Conservation (phyloP, 2,329 filamentous ascomycete species). For the Lasiodiplodia sp. region DNA sequence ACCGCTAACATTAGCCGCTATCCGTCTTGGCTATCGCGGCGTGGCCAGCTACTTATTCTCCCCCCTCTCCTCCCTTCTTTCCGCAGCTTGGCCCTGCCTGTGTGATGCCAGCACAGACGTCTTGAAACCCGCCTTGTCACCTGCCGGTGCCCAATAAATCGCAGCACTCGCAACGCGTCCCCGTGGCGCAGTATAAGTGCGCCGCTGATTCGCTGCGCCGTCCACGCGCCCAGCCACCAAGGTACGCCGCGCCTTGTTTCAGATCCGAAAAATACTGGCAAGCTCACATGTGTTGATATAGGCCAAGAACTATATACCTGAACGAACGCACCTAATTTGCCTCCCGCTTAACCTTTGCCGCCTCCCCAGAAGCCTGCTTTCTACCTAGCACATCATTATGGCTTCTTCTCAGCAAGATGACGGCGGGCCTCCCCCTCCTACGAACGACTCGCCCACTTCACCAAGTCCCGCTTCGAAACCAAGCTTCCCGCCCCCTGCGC, state of each 20-base stretch:
- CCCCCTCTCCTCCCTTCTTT: constrained; percentile 9
- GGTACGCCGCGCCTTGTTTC: constrained; percentile 18
- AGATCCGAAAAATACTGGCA: background rate
- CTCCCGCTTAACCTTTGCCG: background rate
- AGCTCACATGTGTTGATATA: constrained; percentile 21
- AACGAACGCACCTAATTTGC: background rate
- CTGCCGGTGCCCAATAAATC: background rate
- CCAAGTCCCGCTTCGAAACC: background rate
- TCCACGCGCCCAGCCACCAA: constrained; percentile 12
- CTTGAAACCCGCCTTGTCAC: background rate
- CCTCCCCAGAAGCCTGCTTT: background rate
- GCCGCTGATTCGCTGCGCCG: background rate
- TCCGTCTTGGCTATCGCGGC: constrained; percentile 14
- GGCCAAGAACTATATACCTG: background rate
- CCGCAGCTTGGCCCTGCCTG: constrained; percentile 8
- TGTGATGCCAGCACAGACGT: background rate
- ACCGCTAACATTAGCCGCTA: background rate
- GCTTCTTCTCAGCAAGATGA: background rate
- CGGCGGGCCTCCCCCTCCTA: background rate
- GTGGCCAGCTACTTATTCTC: background rate
- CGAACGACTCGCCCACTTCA: background rate
- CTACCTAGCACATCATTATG: background rate
- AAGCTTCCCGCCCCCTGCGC: background rate
- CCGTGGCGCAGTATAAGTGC: constrained; percentile 8
- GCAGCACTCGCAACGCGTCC: constrained; percentile 1